Evolutionary conservation across 768 basidiomycete species (phyloP).

Genomic region (Kwoniella bestiolae): DNA sequence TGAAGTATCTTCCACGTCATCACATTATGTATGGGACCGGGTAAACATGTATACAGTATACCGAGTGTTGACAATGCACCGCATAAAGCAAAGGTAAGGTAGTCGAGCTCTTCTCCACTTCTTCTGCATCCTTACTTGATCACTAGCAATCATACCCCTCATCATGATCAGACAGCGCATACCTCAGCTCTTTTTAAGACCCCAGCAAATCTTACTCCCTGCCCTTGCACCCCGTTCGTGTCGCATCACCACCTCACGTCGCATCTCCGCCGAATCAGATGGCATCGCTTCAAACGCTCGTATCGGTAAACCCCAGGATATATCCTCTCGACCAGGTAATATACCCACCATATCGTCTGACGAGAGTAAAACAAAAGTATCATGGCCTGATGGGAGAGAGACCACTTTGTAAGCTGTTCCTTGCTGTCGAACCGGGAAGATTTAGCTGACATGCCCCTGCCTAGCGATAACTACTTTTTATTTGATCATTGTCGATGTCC

Average conservation of each 20-base stretch:
- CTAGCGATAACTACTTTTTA: constrained; percentile 86
- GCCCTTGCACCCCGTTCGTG: no score
- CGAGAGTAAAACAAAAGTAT: constrained; percentile 62
- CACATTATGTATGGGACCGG: no score
- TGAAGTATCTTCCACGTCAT: constrained; percentile 2
- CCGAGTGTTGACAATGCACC: no score
- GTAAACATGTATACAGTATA: no score
- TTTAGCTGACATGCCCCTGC: neutral
- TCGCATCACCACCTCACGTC: neutral
- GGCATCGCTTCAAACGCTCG: neutral
- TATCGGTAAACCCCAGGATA: neutral
- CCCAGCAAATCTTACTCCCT: no score
- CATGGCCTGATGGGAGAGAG: constrained; percentile 74
- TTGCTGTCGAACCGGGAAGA: neutral
- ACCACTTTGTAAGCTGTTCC: constrained; percentile 71
- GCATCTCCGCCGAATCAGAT: neutral
- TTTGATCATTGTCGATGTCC: constrained; percentile 91
- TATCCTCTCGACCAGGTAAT: neutral
- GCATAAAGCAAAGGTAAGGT: no score
- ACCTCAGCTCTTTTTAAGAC: neutral
- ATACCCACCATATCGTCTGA: constrained; percentile 5
- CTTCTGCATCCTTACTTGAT: neutral
- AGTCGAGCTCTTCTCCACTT: no score
- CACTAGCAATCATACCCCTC: neutral
- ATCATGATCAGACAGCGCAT: neutral